Evolutionary conservation across 768 basidiomycete genomes (phyloP).

Genomic region (Podaxis sp.): DNA sequence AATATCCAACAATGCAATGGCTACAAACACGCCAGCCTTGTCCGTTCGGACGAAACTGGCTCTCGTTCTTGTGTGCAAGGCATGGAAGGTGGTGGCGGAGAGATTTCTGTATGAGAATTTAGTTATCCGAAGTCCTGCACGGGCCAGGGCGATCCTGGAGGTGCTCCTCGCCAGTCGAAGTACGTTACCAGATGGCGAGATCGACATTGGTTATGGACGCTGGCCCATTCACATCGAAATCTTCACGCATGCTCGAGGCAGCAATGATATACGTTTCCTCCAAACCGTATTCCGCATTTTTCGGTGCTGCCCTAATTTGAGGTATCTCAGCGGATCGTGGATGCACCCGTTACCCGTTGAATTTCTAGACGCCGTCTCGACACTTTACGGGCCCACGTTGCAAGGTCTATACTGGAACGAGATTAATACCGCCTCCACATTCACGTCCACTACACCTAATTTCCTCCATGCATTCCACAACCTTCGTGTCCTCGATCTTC

Average conservation of each 20-base stretch:
- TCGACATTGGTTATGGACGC: constrained; percentile 30
- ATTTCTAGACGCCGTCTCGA: constrained; percentile 37
- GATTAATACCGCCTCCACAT: constrained; percentile 12
- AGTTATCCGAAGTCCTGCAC: constrained; percentile 38
- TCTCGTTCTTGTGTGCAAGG: constrained; percentile 42
- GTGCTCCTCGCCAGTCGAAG: constrained; percentile 26
- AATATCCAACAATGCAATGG: constrained; percentile 39
- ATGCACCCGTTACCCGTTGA: constrained; percentile 35
- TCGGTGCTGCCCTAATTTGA: constrained; percentile 39
- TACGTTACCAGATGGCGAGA: not conserved
- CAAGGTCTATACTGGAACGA: constrained; percentile 44
- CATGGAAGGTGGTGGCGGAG: constrained; percentile 40
- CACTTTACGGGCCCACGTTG: constrained; percentile 35
- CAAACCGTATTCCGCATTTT: constrained; percentile 39
- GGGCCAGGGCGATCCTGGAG: constrained; percentile 33
- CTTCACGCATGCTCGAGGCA: constrained; percentile 39
- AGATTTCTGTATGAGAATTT: constrained; percentile 43
- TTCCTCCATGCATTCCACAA: constrained; percentile 37
- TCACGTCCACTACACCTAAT: constrained; percentile 25
- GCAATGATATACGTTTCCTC: constrained; percentile 32
- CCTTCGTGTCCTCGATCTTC: constrained; percentile 42
- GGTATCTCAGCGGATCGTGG: constrained; percentile 45
- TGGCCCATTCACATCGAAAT: constrained; percentile 48
- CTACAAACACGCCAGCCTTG: constrained; percentile 39
- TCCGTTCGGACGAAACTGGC: constrained; percentile 47